phyloP scores from a whole-genome alignment of 805 yeast species.

The Kluyveromyces dobzhanskii region DNA sequence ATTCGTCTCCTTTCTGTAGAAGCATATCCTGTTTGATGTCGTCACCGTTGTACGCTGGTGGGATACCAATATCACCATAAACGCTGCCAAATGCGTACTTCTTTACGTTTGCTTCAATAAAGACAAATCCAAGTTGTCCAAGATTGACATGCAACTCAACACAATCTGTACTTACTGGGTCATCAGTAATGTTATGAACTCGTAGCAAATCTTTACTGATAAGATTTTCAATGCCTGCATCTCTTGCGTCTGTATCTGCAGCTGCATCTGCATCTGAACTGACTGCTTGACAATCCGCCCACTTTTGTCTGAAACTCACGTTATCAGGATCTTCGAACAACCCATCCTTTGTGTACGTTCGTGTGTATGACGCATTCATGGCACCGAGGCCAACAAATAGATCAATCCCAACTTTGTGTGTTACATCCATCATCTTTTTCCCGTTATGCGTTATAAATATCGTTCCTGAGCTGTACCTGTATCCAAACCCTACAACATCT shows the following conservation, averaged over 20 bases:
- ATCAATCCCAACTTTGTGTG: constrained; percentile 53
- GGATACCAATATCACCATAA: constrained; percentile 37
- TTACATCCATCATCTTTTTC: constrained; percentile 72
- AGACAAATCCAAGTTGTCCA: constrained; percentile 74
- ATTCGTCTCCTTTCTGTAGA: constrained; percentile 61
- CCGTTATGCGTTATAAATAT: constrained; percentile 93
- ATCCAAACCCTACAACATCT: constrained; percentile 91
- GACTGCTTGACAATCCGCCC: constrained; percentile 17
- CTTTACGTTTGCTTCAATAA: constrained; percentile 76
- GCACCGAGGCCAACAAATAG: constrained; percentile 34
- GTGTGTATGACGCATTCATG: constrained; percentile 30
- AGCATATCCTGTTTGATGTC: constrained; percentile 40
- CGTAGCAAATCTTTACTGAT: constrained; percentile 10
- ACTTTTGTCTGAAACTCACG: constrained; percentile 18
- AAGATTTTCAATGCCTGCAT: constrained; percentile 13
- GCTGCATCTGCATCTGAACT: constrained; percentile 16
- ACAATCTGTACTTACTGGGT: constrained; percentile 21
- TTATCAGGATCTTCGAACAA: constrained; percentile 30
- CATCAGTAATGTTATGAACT: constrained; percentile 17
- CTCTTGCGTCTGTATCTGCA: neutral
- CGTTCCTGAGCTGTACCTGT: constrained; percentile 70
- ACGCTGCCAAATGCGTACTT: constrained; percentile 66
- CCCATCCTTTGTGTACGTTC: constrained; percentile 30
- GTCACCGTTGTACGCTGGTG: constrained; percentile 37
- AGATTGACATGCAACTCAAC: constrained; percentile 51